Base-by-base conservation (phyloP, 495 filamentous ascomycete species). In the Articulospora tetracladia region DNA sequence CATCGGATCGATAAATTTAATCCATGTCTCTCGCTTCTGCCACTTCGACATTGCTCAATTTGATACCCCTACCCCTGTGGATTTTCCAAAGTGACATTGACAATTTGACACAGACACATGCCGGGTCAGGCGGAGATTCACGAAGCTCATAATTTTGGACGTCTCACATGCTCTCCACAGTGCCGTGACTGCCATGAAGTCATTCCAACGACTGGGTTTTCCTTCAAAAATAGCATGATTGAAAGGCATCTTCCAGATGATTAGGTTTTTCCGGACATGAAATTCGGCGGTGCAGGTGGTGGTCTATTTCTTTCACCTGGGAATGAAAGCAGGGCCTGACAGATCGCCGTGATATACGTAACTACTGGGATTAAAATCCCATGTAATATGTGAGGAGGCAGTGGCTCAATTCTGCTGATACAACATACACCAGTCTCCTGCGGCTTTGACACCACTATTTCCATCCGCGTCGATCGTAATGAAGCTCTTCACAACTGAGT, bases 21-120 rank as follows among this genome's bases (percentile, higher is more conserved):
- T 50, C 61, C 51, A 22, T 59, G 51, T 56, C 41, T 41, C 57
- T 64, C 61, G 61, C 61, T 59, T 53, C 44, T 53, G 41, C 27
- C 39, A 44, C 49, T 50, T 59, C 52, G 52, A 64, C 56, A 64
- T 64, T 64, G 52, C 57, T 27, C 50, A 64, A 59, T 59, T 59
- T 59, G 34, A 28, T n/a, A 53, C 26, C 61, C 56, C 51, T 49
- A 36, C 2, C 56, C 57, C 3, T 53, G 46, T 17, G 20, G 19
- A 49, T 51, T 53, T 46, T 46, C 41, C 55, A 24, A 30, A 53
- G 25, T 56, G 4, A 22, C 51, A 28, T 20, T 26, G 59, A 39
- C 53, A 61, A 25, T 12, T 34, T 1, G 19, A 6, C 22, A 39
- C 36, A 36, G 28, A 52, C 26, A 55, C 28, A 61, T 20, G 19